A percentile compares a stretch with the other conserved stretches of the same genome.
These are phyloP conservation scores for Tetracladium marchalianum DNA, from an alignment of 495 filamentous ascomycete species.

Conservation along the genomic window DNA sequence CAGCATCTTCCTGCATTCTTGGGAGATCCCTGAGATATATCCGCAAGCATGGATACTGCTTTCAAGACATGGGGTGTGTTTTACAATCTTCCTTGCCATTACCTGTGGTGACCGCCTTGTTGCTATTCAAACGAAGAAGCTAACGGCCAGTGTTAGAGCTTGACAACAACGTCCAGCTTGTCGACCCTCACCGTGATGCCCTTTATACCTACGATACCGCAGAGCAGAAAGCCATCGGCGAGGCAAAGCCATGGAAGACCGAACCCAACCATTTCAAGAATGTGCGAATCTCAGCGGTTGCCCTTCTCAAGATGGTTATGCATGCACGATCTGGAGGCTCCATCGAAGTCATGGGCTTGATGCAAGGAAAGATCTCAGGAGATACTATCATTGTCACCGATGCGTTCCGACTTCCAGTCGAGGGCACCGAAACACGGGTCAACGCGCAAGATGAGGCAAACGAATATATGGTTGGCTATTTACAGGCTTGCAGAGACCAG, in stretches of 20 bases:
- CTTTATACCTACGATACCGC: conserved; percentile 72
- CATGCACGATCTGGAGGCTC: conserved; percentile 88
- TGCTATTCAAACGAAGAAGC: background rate
- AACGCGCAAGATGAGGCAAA: conserved; percentile 93
- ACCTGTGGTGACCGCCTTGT: background rate
- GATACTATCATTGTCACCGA: conserved; percentile 88
- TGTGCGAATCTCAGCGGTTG: conserved; percentile 86
- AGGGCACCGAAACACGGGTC: conserved; percentile 95
- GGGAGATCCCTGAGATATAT: background rate
- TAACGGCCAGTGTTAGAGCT: conserved; percentile 49
- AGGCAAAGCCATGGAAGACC: conserved; percentile 66
- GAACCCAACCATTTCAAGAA: conserved; percentile 86
- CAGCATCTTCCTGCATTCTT: background rate
- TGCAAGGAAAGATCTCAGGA: conserved; percentile 88
- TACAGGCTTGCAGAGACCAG: conserved; percentile 63
- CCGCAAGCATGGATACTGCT: conserved; percentile 17
- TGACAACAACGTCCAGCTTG: conserved; percentile 73
- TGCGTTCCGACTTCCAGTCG: conserved; percentile 87
- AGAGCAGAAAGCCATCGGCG: conserved; percentile 49
- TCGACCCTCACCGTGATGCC: conserved; percentile 78
- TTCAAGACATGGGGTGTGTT: conserved; percentile 19
- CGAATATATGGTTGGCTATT: conserved; percentile 90
- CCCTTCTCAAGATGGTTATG: conserved; percentile 98
- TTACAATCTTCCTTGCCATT: background rate
- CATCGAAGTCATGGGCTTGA: conserved; percentile 95